These are phyloP conservation scores for Soucietia sequanensis DNA, from an alignment of 805 yeast genomes.

Conservation along the genomic window DNA sequence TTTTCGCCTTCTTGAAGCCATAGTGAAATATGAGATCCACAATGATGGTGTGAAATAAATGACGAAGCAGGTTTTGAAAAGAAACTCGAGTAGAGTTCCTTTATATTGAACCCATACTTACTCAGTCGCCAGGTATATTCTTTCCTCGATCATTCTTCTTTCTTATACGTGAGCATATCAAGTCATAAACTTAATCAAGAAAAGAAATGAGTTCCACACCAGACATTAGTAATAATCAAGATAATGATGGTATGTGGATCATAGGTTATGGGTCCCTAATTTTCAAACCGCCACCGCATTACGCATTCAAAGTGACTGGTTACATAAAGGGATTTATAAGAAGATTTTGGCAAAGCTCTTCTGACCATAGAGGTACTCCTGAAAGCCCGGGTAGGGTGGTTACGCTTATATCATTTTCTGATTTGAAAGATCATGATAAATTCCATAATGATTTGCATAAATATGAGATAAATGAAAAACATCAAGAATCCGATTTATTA, in stretches of 20 bases:
- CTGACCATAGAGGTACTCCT: conserved; percentile 89
- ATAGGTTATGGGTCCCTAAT: conserved; percentile 89
- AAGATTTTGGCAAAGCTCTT: conserved; percentile 88
- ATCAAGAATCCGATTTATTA: conserved; percentile 8
- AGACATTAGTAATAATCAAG: conserved; percentile 5
- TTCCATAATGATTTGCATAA: conserved; percentile 44
- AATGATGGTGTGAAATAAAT: too few species aligned
- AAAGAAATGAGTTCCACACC: too few species aligned
- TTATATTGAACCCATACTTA: too few species aligned
- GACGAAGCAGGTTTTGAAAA: too few species aligned
- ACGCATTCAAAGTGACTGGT: conserved; percentile 64
- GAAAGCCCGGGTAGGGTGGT: conserved; percentile 87
- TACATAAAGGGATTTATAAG: conserved; percentile 73
- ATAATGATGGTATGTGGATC: conserved; percentile 67
- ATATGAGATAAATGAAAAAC: conserved; percentile 23
- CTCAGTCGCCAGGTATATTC: too few species aligned
- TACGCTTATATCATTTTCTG: conserved; percentile 65
- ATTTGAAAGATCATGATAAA: conserved; percentile 39
- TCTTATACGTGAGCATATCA: too few species aligned
- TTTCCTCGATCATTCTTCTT: too few species aligned
- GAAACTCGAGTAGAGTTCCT: too few species aligned
- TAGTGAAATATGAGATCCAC: too few species aligned
- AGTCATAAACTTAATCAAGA: too few species aligned
- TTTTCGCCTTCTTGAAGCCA: too few species aligned
- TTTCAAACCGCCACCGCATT: conserved; percentile 85